phyloP scores from a whole-genome alignment of 2,329 filamentous ascomycete genomes.

The Aspergillus pseudonomiae region DNA sequence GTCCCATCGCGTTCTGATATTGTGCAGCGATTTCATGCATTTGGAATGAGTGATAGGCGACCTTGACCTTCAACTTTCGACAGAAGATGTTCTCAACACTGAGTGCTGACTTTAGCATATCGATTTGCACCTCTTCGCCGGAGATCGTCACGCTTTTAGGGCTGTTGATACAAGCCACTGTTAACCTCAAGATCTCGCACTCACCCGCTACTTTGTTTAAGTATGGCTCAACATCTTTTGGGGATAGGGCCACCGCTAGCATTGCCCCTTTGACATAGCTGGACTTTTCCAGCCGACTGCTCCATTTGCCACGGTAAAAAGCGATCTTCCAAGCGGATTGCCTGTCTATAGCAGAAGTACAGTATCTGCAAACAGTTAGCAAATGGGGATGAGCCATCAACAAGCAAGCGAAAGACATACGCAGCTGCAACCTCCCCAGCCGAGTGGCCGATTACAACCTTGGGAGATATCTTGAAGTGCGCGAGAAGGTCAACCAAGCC shows the following conservation, averaged over 20 bases:
- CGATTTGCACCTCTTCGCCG: constrained; percentile 17
- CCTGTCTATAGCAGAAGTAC: neutral
- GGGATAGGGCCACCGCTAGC: constrained; percentile 23
- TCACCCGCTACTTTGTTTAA: neutral
- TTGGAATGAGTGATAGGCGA: constrained; percentile 26
- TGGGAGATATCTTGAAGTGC: neutral
- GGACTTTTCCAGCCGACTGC: neutral
- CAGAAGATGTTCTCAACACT: constrained; percentile 12
- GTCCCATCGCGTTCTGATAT: constrained; percentile 1
- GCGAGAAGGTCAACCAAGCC: neutral
- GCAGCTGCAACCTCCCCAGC: neutral
- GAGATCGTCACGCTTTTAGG: constrained; percentile 25
- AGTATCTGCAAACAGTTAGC: neutral
- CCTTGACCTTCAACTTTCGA: constrained; percentile 16
- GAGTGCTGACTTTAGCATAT: constrained; percentile 10
- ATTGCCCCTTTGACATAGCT: constrained; percentile 16
- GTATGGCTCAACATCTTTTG: constrained; percentile 10
- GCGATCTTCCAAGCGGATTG: neutral
- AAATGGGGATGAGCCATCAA: neutral
- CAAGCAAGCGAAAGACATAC: neutral
- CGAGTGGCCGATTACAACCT: neutral
- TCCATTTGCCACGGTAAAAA: neutral
- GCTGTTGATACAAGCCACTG: constrained; percentile 26
- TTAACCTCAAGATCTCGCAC: constrained; percentile 9
- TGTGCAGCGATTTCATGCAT: constrained; percentile 18